Base-by-base conservation (phyloP, 1,284 basidiomycete species). In the Marasmius oreades region DNA sequence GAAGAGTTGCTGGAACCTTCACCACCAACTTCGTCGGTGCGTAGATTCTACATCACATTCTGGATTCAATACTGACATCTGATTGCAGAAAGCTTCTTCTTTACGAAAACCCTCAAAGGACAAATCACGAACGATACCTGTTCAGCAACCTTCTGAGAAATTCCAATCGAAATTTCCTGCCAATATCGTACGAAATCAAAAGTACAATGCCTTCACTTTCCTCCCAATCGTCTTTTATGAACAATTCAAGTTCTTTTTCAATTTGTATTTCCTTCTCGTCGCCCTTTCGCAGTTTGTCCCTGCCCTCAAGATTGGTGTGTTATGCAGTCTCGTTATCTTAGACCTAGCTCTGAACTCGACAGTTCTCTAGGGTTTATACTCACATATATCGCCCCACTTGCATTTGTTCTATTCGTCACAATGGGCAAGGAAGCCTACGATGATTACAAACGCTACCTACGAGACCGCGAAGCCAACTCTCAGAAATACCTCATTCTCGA, bases 221-320 rank as follows among this genome's bases (percentile, higher is more conserved):
- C 80, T 99, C 3, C 96, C 96, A 0, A 82, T 98, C 60, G 95
- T 99, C 44, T 87, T 99, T 69, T 99, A 98, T 73, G 95, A 98
- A 71, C 97, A 99, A 72, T 99, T 99, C 89, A 99, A 98, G 74
- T 98, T 97, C 80, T 99, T 99, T 79, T 99, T 98, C 87, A 99
- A 99, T 71, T 82, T 99, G 12, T 99, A 99, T 74, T 99, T 99
- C 69, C 84, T 99, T 3, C 86, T 98, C 12, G 97, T 99, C 14
- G 96, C 97, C 0, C 77, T 99, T 3, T 95, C 92, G 28, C 96
- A 99, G 70, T 98, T 99, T 66, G 79, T 99, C 8, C 97, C 96
- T 3, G 92, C 95, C 0, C 81, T 99, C 61, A 96, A 95, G 76
- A 99, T 98, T 59, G 95, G 92, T 91, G 55, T 52, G 83, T 76